A percentile compares a stretch with the other conserved stretches of the same genome.
These are phyloP conservation scores for Macrocystidia cucumis DNA, from an alignment of 1,284 basidiomycete genomes.

Conservation along the genomic window DNA sequence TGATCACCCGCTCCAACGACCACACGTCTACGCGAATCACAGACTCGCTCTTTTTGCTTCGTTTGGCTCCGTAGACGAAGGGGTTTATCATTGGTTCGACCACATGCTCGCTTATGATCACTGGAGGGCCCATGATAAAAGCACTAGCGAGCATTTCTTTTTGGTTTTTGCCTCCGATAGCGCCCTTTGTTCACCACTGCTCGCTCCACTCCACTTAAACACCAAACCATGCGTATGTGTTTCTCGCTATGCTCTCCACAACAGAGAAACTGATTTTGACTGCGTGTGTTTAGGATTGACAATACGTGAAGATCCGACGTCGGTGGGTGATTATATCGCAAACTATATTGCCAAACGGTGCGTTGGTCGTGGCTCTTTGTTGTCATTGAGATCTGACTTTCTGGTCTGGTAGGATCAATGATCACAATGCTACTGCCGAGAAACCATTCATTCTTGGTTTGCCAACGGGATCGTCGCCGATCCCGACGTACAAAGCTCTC, in stretches of 20 bases:
- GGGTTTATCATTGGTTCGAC: no score
- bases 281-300: constrained; percentile 56
- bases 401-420: constrained; percentile 51
- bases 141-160: no score
- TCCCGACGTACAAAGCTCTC: constrained; percentile 81
- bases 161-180: no score
- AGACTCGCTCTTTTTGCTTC: no score
- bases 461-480: constrained; percentile 83
- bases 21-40: no score
- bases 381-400: not conserved
- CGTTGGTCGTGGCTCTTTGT: constrained; percentile 11
- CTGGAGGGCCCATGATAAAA: no score
- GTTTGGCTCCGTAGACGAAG: no score
- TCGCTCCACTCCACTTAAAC: constrained; percentile 2
- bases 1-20: no score
- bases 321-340: constrained; percentile 71
- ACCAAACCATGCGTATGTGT: constrained; percentile 22
- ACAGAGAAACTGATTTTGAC: no score
- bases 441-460: constrained; percentile 82
- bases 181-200: no score
- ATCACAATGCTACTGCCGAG: constrained; percentile 65
- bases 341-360: constrained; percentile 77
- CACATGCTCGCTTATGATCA: no score
- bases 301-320: constrained; percentile 66
- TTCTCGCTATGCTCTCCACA: no score